Conservation (phyloP, 2,329 filamentous ascomycete species). For the Raffaelea deltoideospora region DNA sequence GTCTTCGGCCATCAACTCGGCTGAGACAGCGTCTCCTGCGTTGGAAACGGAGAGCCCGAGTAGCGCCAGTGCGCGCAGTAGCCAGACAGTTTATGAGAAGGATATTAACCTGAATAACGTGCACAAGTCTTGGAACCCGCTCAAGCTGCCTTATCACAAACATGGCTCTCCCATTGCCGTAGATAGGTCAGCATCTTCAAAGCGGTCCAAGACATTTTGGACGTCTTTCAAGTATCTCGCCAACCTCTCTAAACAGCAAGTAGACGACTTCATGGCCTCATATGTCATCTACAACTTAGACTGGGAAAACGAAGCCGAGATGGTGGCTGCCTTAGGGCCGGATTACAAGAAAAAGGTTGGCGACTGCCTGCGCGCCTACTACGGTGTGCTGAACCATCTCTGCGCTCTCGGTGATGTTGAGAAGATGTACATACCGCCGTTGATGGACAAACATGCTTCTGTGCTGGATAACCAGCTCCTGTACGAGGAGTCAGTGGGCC, state of each 20-base stretch:
- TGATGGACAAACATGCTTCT: conserved; percentile 32
- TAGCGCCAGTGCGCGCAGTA: conserved; percentile 16
- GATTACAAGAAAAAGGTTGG: conserved; percentile 34
- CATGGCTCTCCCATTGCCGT: conserved; percentile 12
- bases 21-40: no score
- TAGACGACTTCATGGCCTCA: conserved; percentile 40
- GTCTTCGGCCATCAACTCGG: background rate
- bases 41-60: no score
- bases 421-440: conserved; percentile 42
- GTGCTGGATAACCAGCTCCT: conserved; percentile 36
- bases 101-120: conserved; percentile 8
- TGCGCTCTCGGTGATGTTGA: conserved; percentile 40
- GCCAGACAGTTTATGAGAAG: conserved; percentile 18
- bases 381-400: conserved; percentile 37
- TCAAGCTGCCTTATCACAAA: conserved; percentile 1
- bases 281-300: conserved; percentile 42
- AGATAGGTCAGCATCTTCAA: conserved; percentile 28
- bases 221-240: conserved; percentile 32
- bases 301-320: conserved; percentile 33
- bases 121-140: conserved; percentile 6
- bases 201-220: conserved; percentile 33
- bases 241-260: conserved; percentile 31
- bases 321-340: conserved; percentile 29
- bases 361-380: conserved; percentile 34
- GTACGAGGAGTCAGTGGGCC: conserved; percentile 34